These are phyloP conservation scores for Zalaria sp. DNA, from an alignment of 2,329 filamentous ascomycete species.

Conservation along the genomic window DNA sequence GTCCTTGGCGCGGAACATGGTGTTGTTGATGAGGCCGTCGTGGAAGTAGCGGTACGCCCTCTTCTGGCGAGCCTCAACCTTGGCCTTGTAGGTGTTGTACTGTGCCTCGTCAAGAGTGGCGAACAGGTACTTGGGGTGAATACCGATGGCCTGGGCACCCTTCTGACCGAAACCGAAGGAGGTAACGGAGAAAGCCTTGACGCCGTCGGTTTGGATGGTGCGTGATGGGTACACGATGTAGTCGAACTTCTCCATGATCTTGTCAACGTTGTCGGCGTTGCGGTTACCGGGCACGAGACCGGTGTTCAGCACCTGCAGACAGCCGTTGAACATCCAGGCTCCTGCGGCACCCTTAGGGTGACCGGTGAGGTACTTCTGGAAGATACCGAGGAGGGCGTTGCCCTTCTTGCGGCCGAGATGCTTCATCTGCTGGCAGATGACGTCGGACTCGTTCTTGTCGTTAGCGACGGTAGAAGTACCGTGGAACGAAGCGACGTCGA, in stretches of 20 bases:
- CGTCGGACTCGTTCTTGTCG: slow-evolving; percentile 98
- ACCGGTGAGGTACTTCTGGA: slow-evolving; percentile 98
- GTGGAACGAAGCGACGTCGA: slow-evolving; percentile 94
- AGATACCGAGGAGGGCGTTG: slow-evolving; percentile 89
- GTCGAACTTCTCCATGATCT: slow-evolving; percentile 93
- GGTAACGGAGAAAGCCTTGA: slow-evolving; percentile 98
- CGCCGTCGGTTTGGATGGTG: slow-evolving; percentile 88
- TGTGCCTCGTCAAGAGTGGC: slow-evolving; percentile 81
- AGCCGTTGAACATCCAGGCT: slow-evolving; percentile 99
- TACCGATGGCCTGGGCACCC: slow-evolving; percentile 91
- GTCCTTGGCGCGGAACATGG: slow-evolving; percentile 88
- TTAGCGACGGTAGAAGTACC: slow-evolving; percentile 97
- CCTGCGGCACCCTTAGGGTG: slow-evolving; percentile 98
- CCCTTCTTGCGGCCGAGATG: slow-evolving; percentile 94
- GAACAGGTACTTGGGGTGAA: slow-evolving; percentile 91
- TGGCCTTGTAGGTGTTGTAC: slow-evolving; percentile 69
- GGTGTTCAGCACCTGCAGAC: slow-evolving; percentile 84
- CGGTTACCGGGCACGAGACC: slow-evolving; percentile 93
- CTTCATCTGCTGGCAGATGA: slow-evolving; percentile 89
- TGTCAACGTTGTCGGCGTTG: slow-evolving; percentile 94
- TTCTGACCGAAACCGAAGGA: slow-evolving; percentile 99
- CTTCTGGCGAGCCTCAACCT: slow-evolving; percentile 90
- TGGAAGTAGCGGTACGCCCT: slow-evolving; percentile 98
- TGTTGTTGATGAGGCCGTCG: slow-evolving; percentile 96
- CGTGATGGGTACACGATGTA: slow-evolving; percentile 95